phyloP scores from a whole-genome alignment of 116 monocot genomes.

The Thalassia testudinum region DNA sequence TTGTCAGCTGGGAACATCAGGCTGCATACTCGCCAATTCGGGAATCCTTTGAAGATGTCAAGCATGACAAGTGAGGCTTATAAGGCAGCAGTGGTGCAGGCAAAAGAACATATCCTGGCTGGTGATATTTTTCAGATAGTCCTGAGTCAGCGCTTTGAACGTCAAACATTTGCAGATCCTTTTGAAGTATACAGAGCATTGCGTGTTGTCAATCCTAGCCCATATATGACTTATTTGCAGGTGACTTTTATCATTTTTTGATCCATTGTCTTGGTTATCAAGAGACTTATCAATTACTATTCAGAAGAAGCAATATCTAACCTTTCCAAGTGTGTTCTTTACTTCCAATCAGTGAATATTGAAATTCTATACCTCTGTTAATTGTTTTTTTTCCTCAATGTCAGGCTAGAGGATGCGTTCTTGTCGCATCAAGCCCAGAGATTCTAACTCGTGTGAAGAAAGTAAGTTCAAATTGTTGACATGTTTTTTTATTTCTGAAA shows the following conservation, averaged over 20 bases:
- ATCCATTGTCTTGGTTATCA: background rate
- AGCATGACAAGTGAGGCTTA: conserved; percentile 79
- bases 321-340: background rate
- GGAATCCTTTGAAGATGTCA: conserved; percentile 39
- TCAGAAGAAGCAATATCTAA: background rate
- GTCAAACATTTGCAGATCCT: conserved; percentile 79
- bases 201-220: conserved; percentile 93
- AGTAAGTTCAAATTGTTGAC: too few relatives aligned
- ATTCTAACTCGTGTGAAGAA: conserved; percentile 62
- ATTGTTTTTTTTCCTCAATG: background rate
- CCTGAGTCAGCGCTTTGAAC: conserved; percentile 92
- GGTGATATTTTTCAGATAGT: conserved; percentile 98
- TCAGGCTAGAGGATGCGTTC: conserved; percentile 77
- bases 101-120: conserved; percentile 86
- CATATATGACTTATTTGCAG: conserved; percentile 91
- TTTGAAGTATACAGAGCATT: conserved; percentile 95
- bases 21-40: conserved; percentile 52
- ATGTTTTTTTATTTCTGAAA: too few relatives aligned
- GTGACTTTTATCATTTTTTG: too few relatives aligned
- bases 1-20: conserved; percentile 62
- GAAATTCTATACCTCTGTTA: too few relatives aligned
- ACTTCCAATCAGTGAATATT: too few relatives aligned
- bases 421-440: conserved; percentile 69
- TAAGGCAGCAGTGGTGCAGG: conserved; percentile 60
- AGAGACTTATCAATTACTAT: background rate